Evolutionary conservation across 441 rosid species (phyloP).

Genomic region (Macaranga tanarius): DNA sequence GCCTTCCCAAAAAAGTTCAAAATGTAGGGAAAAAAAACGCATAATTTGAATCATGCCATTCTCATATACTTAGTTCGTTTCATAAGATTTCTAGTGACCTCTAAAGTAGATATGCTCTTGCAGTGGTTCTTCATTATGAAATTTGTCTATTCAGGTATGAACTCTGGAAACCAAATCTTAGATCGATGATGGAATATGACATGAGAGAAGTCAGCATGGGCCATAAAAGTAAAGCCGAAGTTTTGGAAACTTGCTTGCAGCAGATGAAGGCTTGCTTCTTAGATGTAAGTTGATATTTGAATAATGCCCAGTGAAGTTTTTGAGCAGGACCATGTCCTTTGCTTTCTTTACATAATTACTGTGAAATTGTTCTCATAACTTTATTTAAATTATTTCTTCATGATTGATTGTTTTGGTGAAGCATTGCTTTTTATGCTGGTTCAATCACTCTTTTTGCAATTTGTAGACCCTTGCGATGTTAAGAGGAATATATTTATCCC

Average conservation of each 20-base stretch:
- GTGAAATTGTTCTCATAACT: neutral
- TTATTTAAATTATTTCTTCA: neutral
- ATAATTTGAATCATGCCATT: too few species aligned
- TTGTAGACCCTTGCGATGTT: too few species aligned
- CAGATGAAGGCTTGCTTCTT: slow-evolving; percentile 98
- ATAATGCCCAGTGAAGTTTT: neutral
- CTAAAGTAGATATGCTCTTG: neutral
- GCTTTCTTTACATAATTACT: slow-evolving; percentile 16
- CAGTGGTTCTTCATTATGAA: neutral
- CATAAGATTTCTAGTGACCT: neutral
- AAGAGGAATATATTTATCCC: too few species aligned
- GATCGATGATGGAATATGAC: slow-evolving; percentile 92
- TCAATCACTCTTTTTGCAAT: too few species aligned
- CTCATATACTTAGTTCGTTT: too few species aligned
- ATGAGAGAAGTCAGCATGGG: slow-evolving; percentile 95
- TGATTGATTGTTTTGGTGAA: neutral
- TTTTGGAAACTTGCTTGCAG: slow-evolving; percentile 82
- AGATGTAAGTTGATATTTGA: slow-evolving; percentile 61
- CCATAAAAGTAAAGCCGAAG: slow-evolving; percentile 73
- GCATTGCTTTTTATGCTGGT: neutral
- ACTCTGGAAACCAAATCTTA: slow-evolving; percentile 97
- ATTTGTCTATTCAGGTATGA: slow-evolving; percentile 57
- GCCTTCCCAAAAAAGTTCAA: too few species aligned
- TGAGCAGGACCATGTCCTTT: neutral
- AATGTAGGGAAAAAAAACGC: too few species aligned